Percentiles rank a stretch among this genome's conserved stretches.
phyloP scores from a whole-genome alignment of 2,329 filamentous ascomycete genomes.

The Botryosphaeria dothidea region DNA sequence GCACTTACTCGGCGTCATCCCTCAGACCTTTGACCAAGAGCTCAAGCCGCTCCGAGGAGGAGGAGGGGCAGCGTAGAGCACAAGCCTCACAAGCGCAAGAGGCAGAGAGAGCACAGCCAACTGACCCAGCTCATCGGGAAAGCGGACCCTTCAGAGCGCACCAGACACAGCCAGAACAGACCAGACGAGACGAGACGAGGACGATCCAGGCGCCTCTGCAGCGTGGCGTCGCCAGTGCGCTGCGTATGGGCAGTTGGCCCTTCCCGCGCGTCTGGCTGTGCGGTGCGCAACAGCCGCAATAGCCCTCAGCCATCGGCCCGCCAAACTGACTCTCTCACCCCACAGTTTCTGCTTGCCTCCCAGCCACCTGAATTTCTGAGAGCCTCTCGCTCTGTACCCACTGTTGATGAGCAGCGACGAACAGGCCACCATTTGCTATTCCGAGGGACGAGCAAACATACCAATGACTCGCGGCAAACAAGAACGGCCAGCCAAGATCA shows the following conservation, averaged over 20 bases:
- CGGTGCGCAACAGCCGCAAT: constrained; percentile 7
- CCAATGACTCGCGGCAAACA: neutral
- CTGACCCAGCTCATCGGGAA: neutral
- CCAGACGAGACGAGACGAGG: neutral
- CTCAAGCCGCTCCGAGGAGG: neutral
- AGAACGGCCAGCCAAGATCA: neutral
- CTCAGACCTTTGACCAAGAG: neutral
- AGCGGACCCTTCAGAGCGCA: neutral
- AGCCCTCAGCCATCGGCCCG: constrained; percentile 10
- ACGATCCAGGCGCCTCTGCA: neutral
- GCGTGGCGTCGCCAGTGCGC: neutral
- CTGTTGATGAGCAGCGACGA: neutral
- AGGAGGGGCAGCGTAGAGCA: neutral
- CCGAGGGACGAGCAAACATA: neutral
- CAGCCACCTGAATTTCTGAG: constrained; percentile 14
- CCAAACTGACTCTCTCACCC: constrained; percentile 1
- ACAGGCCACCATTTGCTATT: neutral
- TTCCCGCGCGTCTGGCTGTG: constrained; percentile 14
- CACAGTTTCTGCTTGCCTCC: neutral
- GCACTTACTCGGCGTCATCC: constrained; percentile 1
- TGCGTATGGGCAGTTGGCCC: neutral
- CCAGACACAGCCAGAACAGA: constrained; percentile 2
- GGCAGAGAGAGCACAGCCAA: constrained; percentile 6
- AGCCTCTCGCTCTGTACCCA: constrained; percentile 12
- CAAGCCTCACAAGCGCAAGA: neutral